These are phyloP conservation scores for Endocalyx cinctus DNA, from an alignment of 2,329 filamentous ascomycete species.

Conservation along the genomic window DNA sequence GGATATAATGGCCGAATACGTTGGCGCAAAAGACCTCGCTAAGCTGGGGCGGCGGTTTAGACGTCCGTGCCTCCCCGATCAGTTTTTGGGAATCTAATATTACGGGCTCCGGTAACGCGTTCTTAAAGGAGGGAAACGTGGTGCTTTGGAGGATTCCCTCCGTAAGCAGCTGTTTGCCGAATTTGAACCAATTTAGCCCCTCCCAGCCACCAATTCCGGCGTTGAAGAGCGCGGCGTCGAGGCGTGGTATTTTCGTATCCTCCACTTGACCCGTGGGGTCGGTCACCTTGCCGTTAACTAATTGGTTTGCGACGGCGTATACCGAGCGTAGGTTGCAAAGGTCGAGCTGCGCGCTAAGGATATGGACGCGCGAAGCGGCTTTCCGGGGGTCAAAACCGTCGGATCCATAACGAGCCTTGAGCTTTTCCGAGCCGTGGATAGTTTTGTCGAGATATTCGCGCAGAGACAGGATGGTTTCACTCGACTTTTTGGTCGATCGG, in stretches of 20 bases:
- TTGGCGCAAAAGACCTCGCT: conserved; percentile 88
- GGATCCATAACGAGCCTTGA: conserved; percentile 34
- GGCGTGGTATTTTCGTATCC: conserved; percentile 55
- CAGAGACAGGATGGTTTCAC: conserved; percentile 63
- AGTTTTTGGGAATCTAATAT: conserved; percentile 36
- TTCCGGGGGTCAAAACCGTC: conserved; percentile 37
- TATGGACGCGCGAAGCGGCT: conserved; percentile 48
- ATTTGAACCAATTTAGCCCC: conserved; percentile 65
- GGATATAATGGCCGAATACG: conserved; percentile 90
- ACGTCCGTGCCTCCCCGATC: conserved; percentile 11
- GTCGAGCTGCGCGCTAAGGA: conserved; percentile 55
- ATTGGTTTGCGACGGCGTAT: conserved; percentile 41
- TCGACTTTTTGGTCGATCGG: conserved; percentile 67
- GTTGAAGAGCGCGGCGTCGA: conserved; percentile 80
- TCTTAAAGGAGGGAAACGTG: conserved; percentile 77
- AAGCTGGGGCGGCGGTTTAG: conserved; percentile 51
- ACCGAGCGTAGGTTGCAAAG: conserved; percentile 54
- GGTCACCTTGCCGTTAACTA: conserved; percentile 40
- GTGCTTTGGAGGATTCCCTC: conserved; percentile 59
- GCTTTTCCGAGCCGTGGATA: conserved; percentile 33
- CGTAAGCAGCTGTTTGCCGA: conserved; percentile 51
- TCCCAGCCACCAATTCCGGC: conserved; percentile 85
- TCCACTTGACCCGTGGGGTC: conserved; percentile 34
- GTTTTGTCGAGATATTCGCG: conserved; percentile 55
- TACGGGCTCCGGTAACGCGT: conserved; percentile 47